Base-by-base conservation (phyloP, 106 monocot species). In the Apostasia ramifera region DNA sequence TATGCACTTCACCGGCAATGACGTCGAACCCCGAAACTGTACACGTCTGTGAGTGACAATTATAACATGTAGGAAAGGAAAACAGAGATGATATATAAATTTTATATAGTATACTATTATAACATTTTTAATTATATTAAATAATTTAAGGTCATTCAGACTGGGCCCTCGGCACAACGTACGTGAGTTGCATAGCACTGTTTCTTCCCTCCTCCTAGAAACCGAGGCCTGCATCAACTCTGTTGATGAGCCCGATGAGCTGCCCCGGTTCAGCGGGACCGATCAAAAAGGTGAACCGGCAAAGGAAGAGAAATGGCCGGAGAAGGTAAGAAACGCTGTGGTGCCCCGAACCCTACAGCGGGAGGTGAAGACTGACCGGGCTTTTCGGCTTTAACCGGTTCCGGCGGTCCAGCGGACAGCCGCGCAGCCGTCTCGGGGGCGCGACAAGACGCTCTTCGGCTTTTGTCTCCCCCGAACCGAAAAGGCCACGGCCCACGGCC, bases 401-500 rank as follows among this genome's bases (percentile, higher is more conserved):
- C 65, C 65, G 65, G 43, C 65, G 65, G 65, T 43, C 10, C 65
- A 65, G 65, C 65, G 37, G 48, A 65, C 65, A 65, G 37, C 65
- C 15, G 47, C 46, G 47, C 47, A 49, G 47, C 44, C 2, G 62
- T 26, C 11, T 63, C 62, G 45, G 62, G 13, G 13, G 1, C 65
- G 65, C 7, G 47, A 47, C 14, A 1, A 65, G 48, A 37, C 7
- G 48, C n/a, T 38, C 8, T 46, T 44, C 62, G 43, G 62, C 45
- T 44, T n/a, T 42, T 41, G 59, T 62, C 44, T 44, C 62, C 62
- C 7, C 8, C 12, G 4, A 62, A 44, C 44, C 62, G 45, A 62
- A 62, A 59, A 45, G 40, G 13, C 40, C 40, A 41, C 40, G 59
- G 40, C 59, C 41, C 40, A 41, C 43, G 37, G 65, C 43, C 65